A percentile compares a stretch with the other conserved stretches of the same genome.
Conservation (phyloP, 768 basidiomycete species). For the Boletus sp. region DNA sequence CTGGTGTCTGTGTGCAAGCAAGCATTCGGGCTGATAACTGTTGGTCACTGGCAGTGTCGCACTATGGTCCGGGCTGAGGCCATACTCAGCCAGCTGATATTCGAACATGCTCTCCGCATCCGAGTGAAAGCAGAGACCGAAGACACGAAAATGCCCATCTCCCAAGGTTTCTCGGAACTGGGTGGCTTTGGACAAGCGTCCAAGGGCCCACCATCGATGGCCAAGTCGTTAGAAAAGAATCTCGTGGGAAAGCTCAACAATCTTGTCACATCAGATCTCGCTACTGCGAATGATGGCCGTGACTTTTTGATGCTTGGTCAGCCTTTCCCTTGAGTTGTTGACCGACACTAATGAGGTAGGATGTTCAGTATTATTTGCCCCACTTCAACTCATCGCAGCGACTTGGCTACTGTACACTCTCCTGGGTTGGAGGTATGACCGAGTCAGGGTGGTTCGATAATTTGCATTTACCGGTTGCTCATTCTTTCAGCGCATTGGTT, state of each 20-base stretch:
- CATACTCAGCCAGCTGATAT: constrained; percentile 3
- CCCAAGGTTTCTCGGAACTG: not conserved
- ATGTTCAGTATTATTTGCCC: not conserved
- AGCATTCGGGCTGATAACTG: not conserved
- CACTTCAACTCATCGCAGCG: not conserved
- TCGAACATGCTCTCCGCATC: not conserved
- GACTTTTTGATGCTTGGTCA: constrained; percentile 2
- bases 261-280: constrained; percentile 1
- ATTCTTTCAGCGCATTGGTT: not conserved
- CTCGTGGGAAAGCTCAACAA: constrained; percentile 1
- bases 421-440: not conserved
- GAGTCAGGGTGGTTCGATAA: no score
- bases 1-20: not conserved
- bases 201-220: not conserved
- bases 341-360: not conserved
- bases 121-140: not conserved
- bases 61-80: constrained; percentile 1
- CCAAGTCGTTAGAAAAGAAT: not conserved
- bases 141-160: not conserved
- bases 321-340: not conserved
- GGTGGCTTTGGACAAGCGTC: not conserved
- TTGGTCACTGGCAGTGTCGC: not conserved
- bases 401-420: constrained; percentile 3
- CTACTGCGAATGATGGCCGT: not conserved
- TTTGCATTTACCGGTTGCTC: not conserved